Base-by-base conservation (phyloP, 2,329 filamentous ascomycete genomes). In the Penicillium sp. region DNA sequence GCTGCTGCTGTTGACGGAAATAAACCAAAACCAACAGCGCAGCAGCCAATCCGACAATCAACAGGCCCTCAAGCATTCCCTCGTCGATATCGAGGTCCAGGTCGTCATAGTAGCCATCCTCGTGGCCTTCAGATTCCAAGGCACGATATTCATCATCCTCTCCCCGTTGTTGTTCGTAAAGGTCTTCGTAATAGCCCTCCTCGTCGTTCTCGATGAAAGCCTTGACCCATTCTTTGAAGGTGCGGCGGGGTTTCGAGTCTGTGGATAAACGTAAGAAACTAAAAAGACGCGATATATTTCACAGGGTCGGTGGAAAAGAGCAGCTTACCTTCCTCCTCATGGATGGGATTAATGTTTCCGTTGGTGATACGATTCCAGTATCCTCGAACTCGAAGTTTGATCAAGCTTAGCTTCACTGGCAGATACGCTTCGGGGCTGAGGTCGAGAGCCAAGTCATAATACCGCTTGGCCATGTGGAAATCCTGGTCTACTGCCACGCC, bases 401-500 rank as follows among this genome's bases (percentile, higher is more conserved):
- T 80, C 49, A 99, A 79, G 62, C 91, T 93, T 31, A 99, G 78
- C 12, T 91, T 91, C 4, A 97, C 94, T 0, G 94, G 94, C 0
- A 97, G 82, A 71, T 97, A 97, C 0, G 94, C 93, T 75, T 99
- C 96, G 49, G 88, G 83, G 68, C 96, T 99, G 0, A 93, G 93
- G 69, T 93, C 91, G 31, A 97, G 79, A 1, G 94, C 93, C 60
- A 94, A 84, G 68, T 99, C 94, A 71, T 99, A 99, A 76, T 93
- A 96, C 53, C 94, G 83, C 77, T 99, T 99, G 2, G 96, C 94
- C 56, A 99, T 86, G 70, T 99, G 94, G 73, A 96, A 99, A 71
- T 99, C 94, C 72, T 99, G 94, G 54, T 90, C 89, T 21, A 97
- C 84, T 2, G 93, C 91, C 49, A 97, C 82, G 8, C 94, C 94